Evolutionary conservation across 805 yeast species (phyloP), one percentile per base, ranked within the genome.

Genomic region (Candida sonorensis): DNA sequence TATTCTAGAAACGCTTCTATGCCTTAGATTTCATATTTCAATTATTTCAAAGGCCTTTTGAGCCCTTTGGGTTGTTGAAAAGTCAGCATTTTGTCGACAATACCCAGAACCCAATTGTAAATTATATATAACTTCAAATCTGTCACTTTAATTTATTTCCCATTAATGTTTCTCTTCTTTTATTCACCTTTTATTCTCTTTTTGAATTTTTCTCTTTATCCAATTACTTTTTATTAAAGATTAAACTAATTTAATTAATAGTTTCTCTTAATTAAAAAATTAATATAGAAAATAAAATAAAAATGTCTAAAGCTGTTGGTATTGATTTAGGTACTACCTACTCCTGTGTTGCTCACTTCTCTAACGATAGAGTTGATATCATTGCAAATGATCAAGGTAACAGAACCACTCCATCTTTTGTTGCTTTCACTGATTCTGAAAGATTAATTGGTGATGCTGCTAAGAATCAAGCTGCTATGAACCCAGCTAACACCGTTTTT

Each of bases 381-480:
- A 84, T 87, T 58, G 95, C 97, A 54, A 88, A 88, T 62, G 97
- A 88, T 65, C 97, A 88, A 70, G 97, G 97, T 77, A 87, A 88
- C 77, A 83, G 97, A 72, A 87, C 88, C 35, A 88, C 97, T 32
- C 96, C 97, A 36, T 88, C 96, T 17, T 88, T 82, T 59, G 97
- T 88, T 35, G 95, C 95, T 27, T 87, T 87, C 72, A 84, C 95
- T 30, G 92, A 82, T 50, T 75, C 82, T 34, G 97, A 87, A 69
- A 78, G 96, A 67, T 72, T 86, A 53, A 83, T 86, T 55, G 96
- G 96, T 68, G 63, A 66, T n/a, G 68, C 79, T 12, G 94, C 94
- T 7, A 80, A 75, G 56, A 66, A 90, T 55, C 94, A 83, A 53
- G 81, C 87, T 2, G 68, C 72, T 23, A 66, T 83, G 27, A 83